phyloP scores from a whole-genome alignment of 2,329 filamentous ascomycete species.

The Beauveria sp. region DNA sequence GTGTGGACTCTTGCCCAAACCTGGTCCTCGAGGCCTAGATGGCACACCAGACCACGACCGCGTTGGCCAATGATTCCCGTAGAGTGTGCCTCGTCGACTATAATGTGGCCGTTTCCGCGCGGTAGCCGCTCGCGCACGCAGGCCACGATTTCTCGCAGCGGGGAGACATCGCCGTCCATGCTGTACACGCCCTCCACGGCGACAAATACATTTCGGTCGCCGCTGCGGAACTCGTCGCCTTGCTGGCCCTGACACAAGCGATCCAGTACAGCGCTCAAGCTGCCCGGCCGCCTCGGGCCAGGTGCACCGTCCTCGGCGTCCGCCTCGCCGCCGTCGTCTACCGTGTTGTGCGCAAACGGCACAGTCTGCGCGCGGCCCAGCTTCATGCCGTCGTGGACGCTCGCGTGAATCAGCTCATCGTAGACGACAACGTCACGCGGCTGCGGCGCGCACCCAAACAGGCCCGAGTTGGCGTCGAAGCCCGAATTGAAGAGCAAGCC shows the following conservation, averaged over 20 bases:
- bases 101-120: conserved; percentile 49
- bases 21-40: conserved; percentile 45
- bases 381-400: conserved; percentile 69
- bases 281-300: neutral
- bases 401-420: conserved; percentile 72
- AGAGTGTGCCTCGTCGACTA: conserved; percentile 64
- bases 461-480: conserved; percentile 58
- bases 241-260: conserved; percentile 26
- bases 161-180: conserved; percentile 73
- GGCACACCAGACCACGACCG: conserved; percentile 52
- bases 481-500: conserved; percentile 51
- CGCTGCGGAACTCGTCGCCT: conserved; percentile 25
- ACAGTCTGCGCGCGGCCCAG: conserved; percentile 47
- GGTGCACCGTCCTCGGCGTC: neutral
- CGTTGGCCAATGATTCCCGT: conserved; percentile 50
- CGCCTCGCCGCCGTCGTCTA: conserved; percentile 16
- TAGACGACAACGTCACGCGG: conserved; percentile 58
- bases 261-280: conserved; percentile 22
- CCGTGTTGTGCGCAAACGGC: conserved; percentile 51
- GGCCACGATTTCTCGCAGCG: conserved; percentile 51
- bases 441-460: conserved; percentile 54
- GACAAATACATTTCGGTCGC: conserved; percentile 53
- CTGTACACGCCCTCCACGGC: conserved; percentile 67
- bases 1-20: conserved; percentile 55
- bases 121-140: conserved; percentile 50